These are phyloP conservation scores for Aureobasidium musti DNA, from an alignment of 2,329 filamentous ascomycete genomes.

Conservation along the genomic window DNA sequence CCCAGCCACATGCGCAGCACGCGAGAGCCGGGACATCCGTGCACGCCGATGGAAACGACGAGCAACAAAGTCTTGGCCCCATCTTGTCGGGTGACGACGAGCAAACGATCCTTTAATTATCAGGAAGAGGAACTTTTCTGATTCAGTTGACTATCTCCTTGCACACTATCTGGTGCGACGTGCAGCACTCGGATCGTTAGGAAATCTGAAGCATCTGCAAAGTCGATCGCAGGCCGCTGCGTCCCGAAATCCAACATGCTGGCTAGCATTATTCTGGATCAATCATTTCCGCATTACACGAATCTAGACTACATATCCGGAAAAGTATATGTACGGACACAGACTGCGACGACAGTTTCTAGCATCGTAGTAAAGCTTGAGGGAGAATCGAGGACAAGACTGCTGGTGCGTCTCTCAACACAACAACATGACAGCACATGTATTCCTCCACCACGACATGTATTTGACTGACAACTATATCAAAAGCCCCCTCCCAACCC, in stretches of 20 bases:
- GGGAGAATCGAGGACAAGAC: slow-evolving; percentile 66
- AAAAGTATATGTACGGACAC: slow-evolving; percentile 49
- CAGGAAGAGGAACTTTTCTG: background rate
- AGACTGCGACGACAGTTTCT: slow-evolving; percentile 50
- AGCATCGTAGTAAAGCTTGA: slow-evolving; percentile 78
- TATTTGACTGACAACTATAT: background rate
- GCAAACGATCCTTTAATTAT: slow-evolving; percentile 3
- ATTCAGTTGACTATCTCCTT: background rate
- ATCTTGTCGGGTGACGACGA: slow-evolving; percentile 17
- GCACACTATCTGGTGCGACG: background rate
- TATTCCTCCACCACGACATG: background rate
- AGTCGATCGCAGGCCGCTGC: slow-evolving; percentile 12
- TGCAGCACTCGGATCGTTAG: background rate
- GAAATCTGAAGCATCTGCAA: background rate
- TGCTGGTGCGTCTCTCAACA: background rate
- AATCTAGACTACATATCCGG: slow-evolving; percentile 75
- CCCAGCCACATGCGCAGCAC: slow-evolving; percentile 15
- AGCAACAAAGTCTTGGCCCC: slow-evolving; percentile 22
- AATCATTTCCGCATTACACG: slow-evolving; percentile 51
- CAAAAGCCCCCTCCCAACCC: slow-evolving; percentile 46
- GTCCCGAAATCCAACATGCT: slow-evolving; percentile 33
- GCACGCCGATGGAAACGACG: slow-evolving; percentile 11
- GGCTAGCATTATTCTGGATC: slow-evolving; percentile 40
- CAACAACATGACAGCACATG: background rate
- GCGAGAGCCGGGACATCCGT: background rate